Evolutionary conservation across 148 eudicot genomes (phyloP).

Genomic region (Persicaria maculosa): DNA sequence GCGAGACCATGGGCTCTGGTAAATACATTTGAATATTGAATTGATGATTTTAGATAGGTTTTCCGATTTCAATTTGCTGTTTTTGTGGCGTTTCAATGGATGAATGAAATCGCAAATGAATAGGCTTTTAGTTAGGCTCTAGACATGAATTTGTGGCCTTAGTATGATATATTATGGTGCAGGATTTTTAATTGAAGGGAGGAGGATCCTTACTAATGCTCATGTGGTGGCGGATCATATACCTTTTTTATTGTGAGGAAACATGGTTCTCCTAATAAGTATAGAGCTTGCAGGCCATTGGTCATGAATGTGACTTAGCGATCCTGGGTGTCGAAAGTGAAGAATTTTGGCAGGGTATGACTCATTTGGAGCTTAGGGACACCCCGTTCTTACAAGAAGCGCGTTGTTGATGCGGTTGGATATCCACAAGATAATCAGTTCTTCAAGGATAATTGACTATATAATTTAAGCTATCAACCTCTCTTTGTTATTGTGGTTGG

Average conservation of each 20-base stretch:
- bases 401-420: conserved; percentile 78
- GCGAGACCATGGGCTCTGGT: conserved; percentile 92
- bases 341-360: conserved; percentile 95
- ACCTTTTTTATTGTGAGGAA: conserved; percentile 92
- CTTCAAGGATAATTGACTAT: no score
- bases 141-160: not conserved
- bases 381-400: conserved; percentile 88
- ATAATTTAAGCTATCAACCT: no score
- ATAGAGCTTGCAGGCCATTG: conserved; percentile 87
- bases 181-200: conserved; percentile 91
- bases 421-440: conserved; percentile 75
- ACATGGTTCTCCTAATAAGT: conserved; percentile 90
- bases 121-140: not conserved
- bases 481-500: no score
- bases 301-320: conserved; percentile 98
- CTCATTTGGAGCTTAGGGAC: conserved; percentile 72
- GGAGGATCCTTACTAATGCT: conserved; percentile 89
- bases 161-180: conserved; percentile 5
- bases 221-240: conserved; percentile 89
- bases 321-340: conserved; percentile 68
- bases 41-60: not conserved
- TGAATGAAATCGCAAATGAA: not conserved
- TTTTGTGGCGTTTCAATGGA: not conserved
- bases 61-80: not conserved
- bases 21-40: not conserved